These are phyloP conservation scores for Pseudogymnoascus sp. DNA, from an alignment of 2,329 filamentous ascomycete species.

Conservation along the genomic window DNA sequence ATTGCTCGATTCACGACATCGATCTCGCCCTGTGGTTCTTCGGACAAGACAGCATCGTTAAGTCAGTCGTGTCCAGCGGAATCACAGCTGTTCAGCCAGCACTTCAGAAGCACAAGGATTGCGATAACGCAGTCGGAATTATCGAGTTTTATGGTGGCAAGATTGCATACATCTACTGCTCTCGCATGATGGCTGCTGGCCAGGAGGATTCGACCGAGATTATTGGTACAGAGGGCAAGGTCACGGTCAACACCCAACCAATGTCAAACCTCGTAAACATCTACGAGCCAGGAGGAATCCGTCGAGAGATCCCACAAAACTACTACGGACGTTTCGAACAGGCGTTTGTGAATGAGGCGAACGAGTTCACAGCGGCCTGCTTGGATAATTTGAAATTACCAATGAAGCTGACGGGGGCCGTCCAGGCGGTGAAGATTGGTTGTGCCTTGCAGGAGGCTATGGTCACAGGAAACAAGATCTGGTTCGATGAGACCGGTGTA, in stretches of 20 bases:
- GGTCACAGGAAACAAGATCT: constrained; percentile 46
- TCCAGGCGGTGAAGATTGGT: constrained; percentile 52
- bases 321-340: constrained; percentile 56
- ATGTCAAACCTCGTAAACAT: constrained; percentile 47
- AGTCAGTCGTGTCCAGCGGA: constrained; percentile 20
- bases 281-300: constrained; percentile 44
- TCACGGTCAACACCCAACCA: constrained; percentile 53
- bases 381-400: constrained; percentile 49
- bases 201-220: constrained; percentile 61
- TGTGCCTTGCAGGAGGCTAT: constrained; percentile 49
- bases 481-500: constrained; percentile 46
- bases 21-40: constrained; percentile 6
- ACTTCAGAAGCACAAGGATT: constrained; percentile 47
- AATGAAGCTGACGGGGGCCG: constrained; percentile 47
- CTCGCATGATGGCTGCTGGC: constrained; percentile 59
- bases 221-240: constrained; percentile 57
- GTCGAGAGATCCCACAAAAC: constrained; percentile 49
- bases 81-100: constrained; percentile 52
- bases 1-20: background rate
- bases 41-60: constrained; percentile 18
- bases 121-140: constrained; percentile 56
- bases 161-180: constrained; percentile 56
- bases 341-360: constrained; percentile 53
- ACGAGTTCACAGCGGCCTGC: constrained; percentile 53
- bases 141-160: constrained; percentile 58